Base-by-base conservation (phyloP, 805 yeast genomes). In the Lachancea mirantina region DNA sequence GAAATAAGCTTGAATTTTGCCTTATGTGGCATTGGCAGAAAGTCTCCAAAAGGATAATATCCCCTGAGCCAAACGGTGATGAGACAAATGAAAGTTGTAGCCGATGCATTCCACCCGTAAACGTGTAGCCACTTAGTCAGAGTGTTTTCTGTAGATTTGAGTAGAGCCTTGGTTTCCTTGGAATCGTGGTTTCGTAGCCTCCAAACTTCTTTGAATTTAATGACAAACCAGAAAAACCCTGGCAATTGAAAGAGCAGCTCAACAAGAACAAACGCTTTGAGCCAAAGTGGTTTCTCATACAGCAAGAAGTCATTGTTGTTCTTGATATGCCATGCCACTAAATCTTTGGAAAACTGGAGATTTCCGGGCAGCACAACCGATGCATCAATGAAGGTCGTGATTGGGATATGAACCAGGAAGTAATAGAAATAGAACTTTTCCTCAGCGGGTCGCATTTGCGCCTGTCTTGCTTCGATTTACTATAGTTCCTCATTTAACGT, bases 201-300 rank as follows among this genome's bases (percentile, higher is more conserved):
- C 34, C 40, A 26, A 10, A 40, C 24, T n/a, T 17, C 26, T 7
- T 28, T 34, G 14, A 39, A 30, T 13, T 31, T 27, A 19, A 27
- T 23, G 8, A 45, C 42, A 30, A 56, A 61, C 42, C 56, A 57
- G 26, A 74, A 47, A 56, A 92, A 92, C 18, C 83, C 64, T 1
- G 98, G 98, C 32, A 83, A 52, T 59, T 89, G 98, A 43, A 81
- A 67, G 3, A 75, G 30, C 24, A 88, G 40, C 55, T 89, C 98
- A 36, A 84, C 52, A 44, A 68, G 56, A 1, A 87, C 94, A 55
- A 82, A 85, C 22, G 70, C 54, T 35, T 68, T 61, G 30, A 89
- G 67, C 96, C 96, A 89, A 2, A 62, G 45, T 1, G 94, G 89
- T 10, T 70, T 65, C 6, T 65, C 57, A 6, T 52, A 51, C 11